Conservation (phyloP, 2,329 filamentous ascomycete species). For the Trichophyton equinum region DNA sequence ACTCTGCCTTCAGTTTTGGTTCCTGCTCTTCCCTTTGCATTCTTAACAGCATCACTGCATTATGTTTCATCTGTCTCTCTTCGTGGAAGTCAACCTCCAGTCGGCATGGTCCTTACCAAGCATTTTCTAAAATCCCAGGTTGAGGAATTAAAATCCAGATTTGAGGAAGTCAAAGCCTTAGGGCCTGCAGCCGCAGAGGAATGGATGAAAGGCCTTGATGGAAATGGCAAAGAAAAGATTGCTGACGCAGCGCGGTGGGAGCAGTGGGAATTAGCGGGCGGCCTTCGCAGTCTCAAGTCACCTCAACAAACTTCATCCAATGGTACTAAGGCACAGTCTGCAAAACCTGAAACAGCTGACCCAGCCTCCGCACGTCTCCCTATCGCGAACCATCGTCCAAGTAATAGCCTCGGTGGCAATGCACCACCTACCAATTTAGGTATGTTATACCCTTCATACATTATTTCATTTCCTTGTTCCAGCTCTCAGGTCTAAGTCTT, state of each 20-base stretch:
- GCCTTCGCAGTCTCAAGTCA: slow-evolving; percentile 13
- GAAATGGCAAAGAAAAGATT: slow-evolving; percentile 48
- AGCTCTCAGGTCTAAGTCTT: neutral
- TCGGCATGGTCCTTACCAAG: slow-evolving; percentile 47
- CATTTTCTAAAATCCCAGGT: slow-evolving; percentile 53
- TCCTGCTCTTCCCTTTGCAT: slow-evolving; percentile 56
- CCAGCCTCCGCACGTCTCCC: neutral
- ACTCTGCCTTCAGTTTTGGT: slow-evolving; percentile 49
- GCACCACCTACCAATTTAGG: neutral
- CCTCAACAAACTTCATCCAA: neutral
- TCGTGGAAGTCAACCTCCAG: slow-evolving; percentile 35
- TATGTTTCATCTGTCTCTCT: slow-evolving; percentile 47
- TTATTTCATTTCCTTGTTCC: too few species aligned
- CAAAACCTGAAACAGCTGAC: neutral
- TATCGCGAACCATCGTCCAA: neutral
- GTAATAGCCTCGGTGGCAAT: neutral
- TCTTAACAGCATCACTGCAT: slow-evolving; percentile 50
- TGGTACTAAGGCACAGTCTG: neutral
- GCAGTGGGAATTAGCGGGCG: slow-evolving; percentile 49
- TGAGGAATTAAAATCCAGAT: slow-evolving; percentile 48
- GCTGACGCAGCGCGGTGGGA: slow-evolving; percentile 59
- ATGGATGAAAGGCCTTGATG: slow-evolving; percentile 64
- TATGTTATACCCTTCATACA: neutral
- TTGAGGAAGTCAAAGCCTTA: slow-evolving; percentile 51
- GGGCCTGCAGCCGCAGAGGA: slow-evolving; percentile 59